These are phyloP conservation scores for Aspergillus sp. DNA, from an alignment of 2,329 filamentous ascomycete species.

Conservation along the genomic window DNA sequence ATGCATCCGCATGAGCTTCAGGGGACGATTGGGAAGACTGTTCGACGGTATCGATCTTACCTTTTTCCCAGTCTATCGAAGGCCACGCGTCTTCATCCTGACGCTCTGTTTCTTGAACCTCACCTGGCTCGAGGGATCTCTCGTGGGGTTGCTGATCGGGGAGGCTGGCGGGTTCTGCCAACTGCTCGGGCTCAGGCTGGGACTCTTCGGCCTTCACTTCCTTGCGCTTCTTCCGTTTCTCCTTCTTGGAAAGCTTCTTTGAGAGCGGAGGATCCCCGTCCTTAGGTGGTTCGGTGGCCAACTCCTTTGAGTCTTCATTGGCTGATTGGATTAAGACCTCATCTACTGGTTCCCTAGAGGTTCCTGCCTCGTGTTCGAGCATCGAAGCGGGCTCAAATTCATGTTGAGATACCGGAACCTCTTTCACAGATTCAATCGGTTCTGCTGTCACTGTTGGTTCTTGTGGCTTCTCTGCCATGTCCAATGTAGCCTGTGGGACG, in stretches of 20 bases:
- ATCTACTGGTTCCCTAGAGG: background rate
- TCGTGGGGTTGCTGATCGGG: background rate
- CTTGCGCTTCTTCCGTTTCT: constrained; percentile 36
- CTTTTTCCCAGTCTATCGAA: constrained; percentile 38
- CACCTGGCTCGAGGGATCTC: background rate
- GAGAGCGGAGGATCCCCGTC: constrained; percentile 17
- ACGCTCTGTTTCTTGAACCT: constrained; percentile 8
- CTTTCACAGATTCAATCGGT: background rate
- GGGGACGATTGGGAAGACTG: constrained; percentile 22
- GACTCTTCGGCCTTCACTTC: constrained; percentile 8
- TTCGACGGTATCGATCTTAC: constrained; percentile 23
- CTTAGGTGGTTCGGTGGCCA: background rate
- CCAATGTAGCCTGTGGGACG: background rate
- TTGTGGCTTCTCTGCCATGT: background rate
- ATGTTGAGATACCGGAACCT: background rate
- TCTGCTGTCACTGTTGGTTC: background rate
- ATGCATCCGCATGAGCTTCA: constrained; percentile 22
- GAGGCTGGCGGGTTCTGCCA: background rate
- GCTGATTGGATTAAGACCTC: background rate
- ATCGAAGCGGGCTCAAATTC: background rate
- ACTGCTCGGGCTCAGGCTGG: background rate
- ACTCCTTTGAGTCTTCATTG: background rate
- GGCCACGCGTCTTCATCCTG: constrained; percentile 37
- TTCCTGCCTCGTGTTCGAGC: background rate
- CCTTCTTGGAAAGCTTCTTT: constrained; percentile 32